These are phyloP conservation scores for Myriosclerotinia duriaeana DNA, from an alignment of 2,329 filamentous ascomycete species.

Conservation along the genomic window DNA sequence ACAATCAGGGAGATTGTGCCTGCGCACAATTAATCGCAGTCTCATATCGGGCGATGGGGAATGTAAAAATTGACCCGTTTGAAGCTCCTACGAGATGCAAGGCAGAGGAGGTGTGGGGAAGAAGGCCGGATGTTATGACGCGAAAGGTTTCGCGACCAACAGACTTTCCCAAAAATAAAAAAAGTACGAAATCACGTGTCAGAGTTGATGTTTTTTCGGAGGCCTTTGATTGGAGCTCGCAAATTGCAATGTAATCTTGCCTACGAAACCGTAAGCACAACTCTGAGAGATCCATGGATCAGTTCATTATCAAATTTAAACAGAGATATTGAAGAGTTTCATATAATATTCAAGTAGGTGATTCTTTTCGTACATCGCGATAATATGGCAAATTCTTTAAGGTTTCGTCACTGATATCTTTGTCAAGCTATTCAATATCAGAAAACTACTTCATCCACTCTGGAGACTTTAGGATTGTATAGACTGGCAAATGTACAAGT, in stretches of 20 bases:
- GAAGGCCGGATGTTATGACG: not conserved
- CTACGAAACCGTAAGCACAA: too few species aligned
- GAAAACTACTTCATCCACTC: not conserved
- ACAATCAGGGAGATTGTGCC: slow-evolving; percentile 70
- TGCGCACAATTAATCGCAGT: slow-evolving; percentile 69
- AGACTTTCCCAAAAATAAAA: not conserved
- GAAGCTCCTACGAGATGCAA: not conserved
- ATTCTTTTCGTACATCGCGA: too few species aligned
- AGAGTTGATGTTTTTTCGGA: not conserved
- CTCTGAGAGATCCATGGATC: too few species aligned
- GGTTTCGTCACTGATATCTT: not conserved
- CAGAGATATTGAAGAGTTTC: too few species aligned
- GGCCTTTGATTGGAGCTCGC: too few species aligned
- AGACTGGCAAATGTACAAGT: not conserved
- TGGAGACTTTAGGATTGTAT: not conserved
- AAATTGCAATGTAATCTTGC: too few species aligned
- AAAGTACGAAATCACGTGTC: slow-evolving; percentile 12
- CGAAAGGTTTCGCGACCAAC: slow-evolving; percentile 13
- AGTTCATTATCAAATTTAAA: too few species aligned
- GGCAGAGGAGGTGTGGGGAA: slow-evolving; percentile 16
- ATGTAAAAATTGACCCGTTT: slow-evolving; percentile 20
- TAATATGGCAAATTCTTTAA: too few species aligned
- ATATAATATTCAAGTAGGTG: too few species aligned
- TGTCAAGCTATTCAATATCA: not conserved
- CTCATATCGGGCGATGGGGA: slow-evolving; percentile 53